A percentile compares a stretch with the other conserved stretches of the same genome.
Evolutionary conservation across 2,329 filamentous ascomycete species (phyloP).

Genomic region (Apiospora malaysiana): DNA sequence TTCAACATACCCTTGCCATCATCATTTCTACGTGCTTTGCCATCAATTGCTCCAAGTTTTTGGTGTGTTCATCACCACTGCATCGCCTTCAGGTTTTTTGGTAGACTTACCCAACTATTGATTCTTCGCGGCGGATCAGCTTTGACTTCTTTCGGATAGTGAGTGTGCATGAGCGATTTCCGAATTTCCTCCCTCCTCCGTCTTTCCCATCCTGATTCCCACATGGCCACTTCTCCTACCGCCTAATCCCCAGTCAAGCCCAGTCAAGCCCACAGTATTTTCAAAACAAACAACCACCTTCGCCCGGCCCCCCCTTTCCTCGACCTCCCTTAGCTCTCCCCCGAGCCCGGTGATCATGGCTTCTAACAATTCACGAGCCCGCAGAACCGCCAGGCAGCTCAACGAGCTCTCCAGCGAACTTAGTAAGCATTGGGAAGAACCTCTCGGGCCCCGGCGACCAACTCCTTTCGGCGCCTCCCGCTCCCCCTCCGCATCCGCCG

Average conservation of each 20-base stretch:
- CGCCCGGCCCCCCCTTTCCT: background rate
- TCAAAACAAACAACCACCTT: slow-evolving; percentile 8
- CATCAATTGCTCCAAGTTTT: background rate
- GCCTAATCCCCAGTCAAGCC: background rate
- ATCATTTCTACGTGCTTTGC: background rate
- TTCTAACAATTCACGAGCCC: slow-evolving; percentile 29
- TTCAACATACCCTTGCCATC: background rate
- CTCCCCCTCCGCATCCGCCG: slow-evolving; percentile 14
- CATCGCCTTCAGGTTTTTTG: slow-evolving; percentile 1
- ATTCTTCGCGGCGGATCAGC: slow-evolving; percentile 9
- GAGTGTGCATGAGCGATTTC: slow-evolving; percentile 19
- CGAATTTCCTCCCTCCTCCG: slow-evolving; percentile 5
- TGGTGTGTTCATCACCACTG: background rate
- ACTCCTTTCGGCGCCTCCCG: slow-evolving; percentile 19
- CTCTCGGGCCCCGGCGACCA: slow-evolving; percentile 25
- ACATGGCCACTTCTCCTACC: slow-evolving; percentile 1
- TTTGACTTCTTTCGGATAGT: slow-evolving; percentile 19
- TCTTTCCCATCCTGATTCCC: background rate
- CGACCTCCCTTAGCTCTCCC: background rate
- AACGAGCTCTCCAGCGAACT: slow-evolving; percentile 30
- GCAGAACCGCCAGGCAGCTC: slow-evolving; percentile 26
- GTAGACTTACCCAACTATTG: background rate
- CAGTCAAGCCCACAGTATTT: slow-evolving; percentile 18
- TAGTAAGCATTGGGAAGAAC: slow-evolving; percentile 30
- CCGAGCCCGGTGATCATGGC: slow-evolving; percentile 24